These are phyloP conservation scores for Lichtheimia ramosa DNA, from an alignment of 371 early-diverging fungal species.

Conservation along the genomic window DNA sequence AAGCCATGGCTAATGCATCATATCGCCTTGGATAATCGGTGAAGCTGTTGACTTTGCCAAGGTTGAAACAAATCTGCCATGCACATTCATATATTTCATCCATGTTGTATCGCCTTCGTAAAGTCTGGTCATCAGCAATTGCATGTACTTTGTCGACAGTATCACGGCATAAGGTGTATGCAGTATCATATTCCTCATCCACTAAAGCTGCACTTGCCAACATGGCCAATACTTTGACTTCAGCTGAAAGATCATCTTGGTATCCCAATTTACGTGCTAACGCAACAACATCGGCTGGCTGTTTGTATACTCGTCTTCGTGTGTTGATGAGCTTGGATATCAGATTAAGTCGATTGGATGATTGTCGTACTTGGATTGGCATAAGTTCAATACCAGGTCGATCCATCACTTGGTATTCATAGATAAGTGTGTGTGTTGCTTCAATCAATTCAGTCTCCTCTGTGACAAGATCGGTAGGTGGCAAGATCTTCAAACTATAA, in stretches of 20 bases:
- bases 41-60: conserved; percentile 47
- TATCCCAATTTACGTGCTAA: conserved; percentile 64
- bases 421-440: conserved; percentile 67
- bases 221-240: conserved; percentile 55
- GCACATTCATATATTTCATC: conserved; percentile 53
- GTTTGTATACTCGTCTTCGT: conserved; percentile 50
- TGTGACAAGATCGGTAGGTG: conserved; percentile 60
- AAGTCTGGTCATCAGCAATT: conserved; percentile 7
- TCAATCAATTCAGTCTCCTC: conserved; percentile 71
- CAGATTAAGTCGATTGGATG: conserved; percentile 62
- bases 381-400: conserved; percentile 59
- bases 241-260: conserved; percentile 46
- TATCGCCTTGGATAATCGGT: conserved; percentile 47
- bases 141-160: conserved; percentile 37
- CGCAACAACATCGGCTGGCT: conserved; percentile 53
- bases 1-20: conserved; percentile 61
- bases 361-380: conserved; percentile 76
- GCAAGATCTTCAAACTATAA: conserved; percentile 63
- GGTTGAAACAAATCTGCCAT: conserved; percentile 58
- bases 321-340: conserved; percentile 60
- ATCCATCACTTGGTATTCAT: conserved; percentile 55
- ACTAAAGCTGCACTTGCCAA: conserved; percentile 62
- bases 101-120: conserved; percentile 2
- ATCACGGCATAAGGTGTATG: conserved; percentile 52
- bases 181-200: conserved; percentile 50